Evolutionary conservation across 108 stramenopile genomes (phyloP).

Genomic region (Nannochloropsis gaditana): DNA sequence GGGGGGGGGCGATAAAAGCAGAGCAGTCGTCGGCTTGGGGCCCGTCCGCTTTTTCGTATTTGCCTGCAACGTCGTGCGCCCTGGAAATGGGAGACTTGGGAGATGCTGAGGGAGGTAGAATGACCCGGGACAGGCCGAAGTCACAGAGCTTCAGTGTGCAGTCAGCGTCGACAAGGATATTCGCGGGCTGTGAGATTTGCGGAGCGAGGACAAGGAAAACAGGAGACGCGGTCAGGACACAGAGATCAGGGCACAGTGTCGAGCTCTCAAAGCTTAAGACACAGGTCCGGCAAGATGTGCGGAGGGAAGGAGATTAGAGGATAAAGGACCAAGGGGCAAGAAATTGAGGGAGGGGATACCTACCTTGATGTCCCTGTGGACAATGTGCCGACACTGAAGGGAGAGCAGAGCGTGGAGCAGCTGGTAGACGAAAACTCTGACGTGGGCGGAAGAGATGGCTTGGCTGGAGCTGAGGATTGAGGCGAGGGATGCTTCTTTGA

Average conservation of each 20-base stretch:
- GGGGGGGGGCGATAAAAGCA: too few species aligned
- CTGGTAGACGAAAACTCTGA: conserved; percentile 6
- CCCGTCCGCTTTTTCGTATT: too few species aligned
- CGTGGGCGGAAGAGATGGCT: background rate
- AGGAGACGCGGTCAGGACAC: background rate
- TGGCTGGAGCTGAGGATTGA: background rate
- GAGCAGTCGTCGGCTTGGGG: too few species aligned
- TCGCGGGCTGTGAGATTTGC: background rate
- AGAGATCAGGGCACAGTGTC: background rate
- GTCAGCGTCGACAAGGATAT: background rate
- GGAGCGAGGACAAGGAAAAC: background rate
- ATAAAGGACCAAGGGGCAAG: too few species aligned
- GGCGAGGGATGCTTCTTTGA: background rate
- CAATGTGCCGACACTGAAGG: background rate
- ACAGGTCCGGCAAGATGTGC: too few species aligned
- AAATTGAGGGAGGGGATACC: background rate
- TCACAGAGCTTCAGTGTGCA: background rate
- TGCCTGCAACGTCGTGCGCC: too few species aligned
- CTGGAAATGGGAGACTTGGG: background rate
- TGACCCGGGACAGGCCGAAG: conserved; percentile 32
- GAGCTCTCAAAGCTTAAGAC: background rate
- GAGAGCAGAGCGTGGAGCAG: background rate
- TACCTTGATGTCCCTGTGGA: background rate
- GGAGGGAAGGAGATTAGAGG: too few species aligned
- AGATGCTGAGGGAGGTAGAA: background rate